phyloP scores from a whole-genome alignment of 257 asterid species.

The Eucommia ulmoides region DNA sequence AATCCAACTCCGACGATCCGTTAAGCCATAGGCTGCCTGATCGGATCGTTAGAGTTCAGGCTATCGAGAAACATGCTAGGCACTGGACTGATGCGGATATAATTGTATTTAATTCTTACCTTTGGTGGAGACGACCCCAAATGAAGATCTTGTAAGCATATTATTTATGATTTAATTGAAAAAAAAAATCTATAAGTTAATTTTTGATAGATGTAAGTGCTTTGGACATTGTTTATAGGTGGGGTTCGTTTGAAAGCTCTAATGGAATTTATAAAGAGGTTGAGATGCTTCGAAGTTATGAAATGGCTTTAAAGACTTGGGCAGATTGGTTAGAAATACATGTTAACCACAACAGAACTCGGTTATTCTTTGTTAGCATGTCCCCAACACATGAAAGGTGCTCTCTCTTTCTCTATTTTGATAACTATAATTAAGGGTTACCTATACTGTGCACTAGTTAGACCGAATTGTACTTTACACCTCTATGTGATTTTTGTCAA shows the following conservation, averaged over 20 bases:
- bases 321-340: not conserved
- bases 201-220: not conserved
- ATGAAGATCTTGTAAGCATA: conserved; percentile 26
- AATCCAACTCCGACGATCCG: conserved; percentile 56
- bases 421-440: too few relatives aligned
- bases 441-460: too few relatives aligned
- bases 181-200: not conserved
- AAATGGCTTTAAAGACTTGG: not conserved
- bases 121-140: conserved; percentile 40
- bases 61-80: conserved; percentile 37
- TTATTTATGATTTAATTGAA: not conserved
- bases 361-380: not conserved
- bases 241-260: not conserved
- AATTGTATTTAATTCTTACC: conserved; percentile 48
- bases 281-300: not conserved
- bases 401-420: not conserved
- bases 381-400: not conserved
- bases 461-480: too few relatives aligned
- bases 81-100: conserved; percentile 38
- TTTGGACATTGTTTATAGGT: not conserved
- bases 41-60: conserved; percentile 24
- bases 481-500: too few relatives aligned
- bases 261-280: not conserved
- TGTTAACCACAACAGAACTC: not conserved
- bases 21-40: conserved; percentile 28